Evolutionary conservation across 176 grass and related monocot species (phyloP), one percentile per base, ranked within the genome.

Genomic region (Thinopyrum elongatum): DNA sequence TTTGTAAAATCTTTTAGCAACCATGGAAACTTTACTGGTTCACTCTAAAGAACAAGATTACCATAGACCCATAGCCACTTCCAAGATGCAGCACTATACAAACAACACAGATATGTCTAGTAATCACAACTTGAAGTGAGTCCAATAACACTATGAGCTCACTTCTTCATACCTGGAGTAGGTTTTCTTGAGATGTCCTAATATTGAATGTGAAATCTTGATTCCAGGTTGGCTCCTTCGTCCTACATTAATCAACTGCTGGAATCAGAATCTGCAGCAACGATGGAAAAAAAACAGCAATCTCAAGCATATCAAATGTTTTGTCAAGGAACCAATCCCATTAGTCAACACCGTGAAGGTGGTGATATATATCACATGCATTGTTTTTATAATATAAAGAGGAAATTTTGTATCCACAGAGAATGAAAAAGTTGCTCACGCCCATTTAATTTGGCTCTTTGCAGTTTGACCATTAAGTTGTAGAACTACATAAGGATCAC

Each of bases 371-470:
- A 38, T 85, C 36, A 10, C 60, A 68, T 42, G 49, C 36, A 61
- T 71, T 80, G 36, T 70, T 8, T 60, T 68, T 22, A 65, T 30
- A 11, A 21, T 28, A 38, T 10, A 63, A 14, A 69, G 11, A 76
- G 4, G 35, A 80, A 44, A 23, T 59, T 29, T 14, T n/a, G n/a
- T n/a, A n/a, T n/a, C n/a, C 46, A 46, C 13, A 3, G 3, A 91
- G 42, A 79, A 68, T 81, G 41, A 62, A 85, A 82, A 71, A 33
- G 67, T 65, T 70, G 83, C 96, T 98, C 88, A 95, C 96, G 88
- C 93, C 96, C 96, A 98, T 94, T 95, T 98, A 83, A 98, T 90
- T 29, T 94, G 93, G 87, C 91, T 95, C 76, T 90, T 98, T 27
- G 42, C 83, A 80, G 86, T 90, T 84, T 90, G 91, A 79, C 89